Conservation (phyloP, 2,329 filamentous ascomycete species). For the Ophiostoma sp. region DNA sequence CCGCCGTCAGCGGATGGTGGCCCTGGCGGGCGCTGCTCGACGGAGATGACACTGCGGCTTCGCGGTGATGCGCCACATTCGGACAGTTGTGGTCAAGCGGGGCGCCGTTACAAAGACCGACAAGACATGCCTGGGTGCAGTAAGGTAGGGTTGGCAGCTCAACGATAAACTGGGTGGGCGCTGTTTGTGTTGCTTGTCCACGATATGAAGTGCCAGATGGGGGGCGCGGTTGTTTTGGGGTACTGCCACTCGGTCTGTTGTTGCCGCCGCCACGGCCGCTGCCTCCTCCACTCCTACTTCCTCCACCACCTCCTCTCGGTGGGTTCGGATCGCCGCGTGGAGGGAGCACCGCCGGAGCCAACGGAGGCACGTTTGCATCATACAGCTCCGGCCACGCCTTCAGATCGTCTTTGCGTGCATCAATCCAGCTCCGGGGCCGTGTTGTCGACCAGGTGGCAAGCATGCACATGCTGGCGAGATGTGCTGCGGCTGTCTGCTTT, state of each 20-base stretch:
- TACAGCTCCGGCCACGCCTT: neutral
- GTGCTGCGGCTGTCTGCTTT: no score
- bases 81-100: constrained; percentile 22
- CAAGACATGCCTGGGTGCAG: constrained; percentile 24
- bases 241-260: neutral
- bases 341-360: neutral
- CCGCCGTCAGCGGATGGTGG: constrained; percentile 8
- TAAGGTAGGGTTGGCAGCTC: constrained; percentile 21
- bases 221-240: neutral
- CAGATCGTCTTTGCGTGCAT: no score
- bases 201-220: neutral
- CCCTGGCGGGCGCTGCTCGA: neutral
- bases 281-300: neutral
- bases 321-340: neutral
- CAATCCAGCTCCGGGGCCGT: no score
- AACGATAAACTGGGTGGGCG: neutral
- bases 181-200: neutral
- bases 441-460: no score
- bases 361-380: neutral
- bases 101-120: neutral
- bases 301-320: neutral
- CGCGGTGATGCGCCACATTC: constrained; percentile 6
- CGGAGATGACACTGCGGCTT: neutral
- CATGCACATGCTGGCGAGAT: no score
- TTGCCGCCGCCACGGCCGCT: neutral